Evolutionary conservation across 129 eudicot species (phyloP).

Genomic region (Flaveria linearis): DNA sequence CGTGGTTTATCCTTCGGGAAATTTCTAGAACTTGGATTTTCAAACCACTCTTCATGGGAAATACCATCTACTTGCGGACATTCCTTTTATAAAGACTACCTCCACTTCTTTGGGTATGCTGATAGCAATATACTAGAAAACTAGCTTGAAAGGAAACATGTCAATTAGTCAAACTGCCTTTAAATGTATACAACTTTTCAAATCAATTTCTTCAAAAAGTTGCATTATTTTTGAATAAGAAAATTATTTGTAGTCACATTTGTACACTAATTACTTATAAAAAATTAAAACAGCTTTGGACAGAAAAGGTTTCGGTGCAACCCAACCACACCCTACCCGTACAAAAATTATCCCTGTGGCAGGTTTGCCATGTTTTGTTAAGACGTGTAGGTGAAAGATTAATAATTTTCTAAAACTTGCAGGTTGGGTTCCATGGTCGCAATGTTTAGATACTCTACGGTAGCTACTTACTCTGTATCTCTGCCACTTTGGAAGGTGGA

Average conservation of each 20-base stretch:
- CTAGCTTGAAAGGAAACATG: background rate
- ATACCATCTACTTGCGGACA: conserved; percentile 77
- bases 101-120: conserved; percentile 91
- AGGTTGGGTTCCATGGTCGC: conserved; percentile 94
- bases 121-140: background rate
- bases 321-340: background rate
- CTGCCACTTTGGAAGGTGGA: conserved; percentile 68
- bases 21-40: conserved; percentile 86
- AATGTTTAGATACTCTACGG: conserved; percentile 78
- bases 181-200: background rate
- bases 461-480: conserved; percentile 67
- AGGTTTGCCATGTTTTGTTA: background rate
- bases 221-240: background rate
- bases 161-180: background rate
- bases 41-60: conserved; percentile 65
- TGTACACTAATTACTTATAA: background rate
- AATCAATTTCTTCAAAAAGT: background rate
- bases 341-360: background rate
- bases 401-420: conserved; percentile 27
- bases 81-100: conserved; percentile 69
- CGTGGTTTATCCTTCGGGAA: conserved; percentile 91
- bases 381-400: background rate
- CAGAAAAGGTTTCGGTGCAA: background rate
- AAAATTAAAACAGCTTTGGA: background rate
- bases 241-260: background rate